A percentile compares a stretch with the other conserved stretches of the same genome.
phyloP scores from a whole-genome alignment of 495 filamentous ascomycete species.

The Cladorrhinum samala region DNA sequence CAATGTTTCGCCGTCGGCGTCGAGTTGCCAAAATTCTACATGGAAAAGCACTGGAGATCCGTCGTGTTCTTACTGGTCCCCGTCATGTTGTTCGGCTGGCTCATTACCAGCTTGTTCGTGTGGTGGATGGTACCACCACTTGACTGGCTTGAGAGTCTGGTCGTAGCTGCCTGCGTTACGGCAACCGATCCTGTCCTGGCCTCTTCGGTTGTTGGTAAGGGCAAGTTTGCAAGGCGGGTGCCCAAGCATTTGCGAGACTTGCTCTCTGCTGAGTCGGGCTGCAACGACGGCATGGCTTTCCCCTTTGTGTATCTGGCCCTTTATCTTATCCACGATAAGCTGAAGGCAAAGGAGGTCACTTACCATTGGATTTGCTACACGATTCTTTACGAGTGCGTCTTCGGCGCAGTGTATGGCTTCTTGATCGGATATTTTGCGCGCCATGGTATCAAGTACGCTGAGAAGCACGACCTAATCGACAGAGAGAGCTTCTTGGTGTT shows the following conservation, averaged over 20 bases:
- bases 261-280: conserved; percentile 94
- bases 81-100: conserved; percentile 97
- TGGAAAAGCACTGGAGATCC: conserved; percentile 97
- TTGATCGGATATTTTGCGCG: conserved; percentile 80
- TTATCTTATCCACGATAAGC: conserved; percentile 78
- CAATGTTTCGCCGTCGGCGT: conserved; percentile 99
- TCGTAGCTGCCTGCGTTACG: conserved; percentile 87
- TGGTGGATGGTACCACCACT: conserved; percentile 88
- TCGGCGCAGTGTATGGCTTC: conserved; percentile 87
- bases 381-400: conserved; percentile 92
- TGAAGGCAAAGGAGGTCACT: conserved; percentile 59
- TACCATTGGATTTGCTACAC: conserved; percentile 87
- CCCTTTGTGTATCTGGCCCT: conserved; percentile 92
- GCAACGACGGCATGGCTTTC: conserved; percentile 99
- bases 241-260: conserved; percentile 95
- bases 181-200: conserved; percentile 97
- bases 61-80: conserved; percentile 83
- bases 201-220: conserved; percentile 96
- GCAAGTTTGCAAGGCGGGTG: conserved; percentile 95
- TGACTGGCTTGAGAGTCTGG: conserved; percentile 82
- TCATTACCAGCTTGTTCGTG: conserved; percentile 89
- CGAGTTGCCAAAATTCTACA: conserved; percentile 94
- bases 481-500: conserved; percentile 97
- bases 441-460: conserved; percentile 84
- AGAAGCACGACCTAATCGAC: conserved; percentile 81